Evolutionary conservation across 306 rosid genomes (phyloP), one percentile per base, ranked within the genome.

Genomic region (Vigna angularis): DNA sequence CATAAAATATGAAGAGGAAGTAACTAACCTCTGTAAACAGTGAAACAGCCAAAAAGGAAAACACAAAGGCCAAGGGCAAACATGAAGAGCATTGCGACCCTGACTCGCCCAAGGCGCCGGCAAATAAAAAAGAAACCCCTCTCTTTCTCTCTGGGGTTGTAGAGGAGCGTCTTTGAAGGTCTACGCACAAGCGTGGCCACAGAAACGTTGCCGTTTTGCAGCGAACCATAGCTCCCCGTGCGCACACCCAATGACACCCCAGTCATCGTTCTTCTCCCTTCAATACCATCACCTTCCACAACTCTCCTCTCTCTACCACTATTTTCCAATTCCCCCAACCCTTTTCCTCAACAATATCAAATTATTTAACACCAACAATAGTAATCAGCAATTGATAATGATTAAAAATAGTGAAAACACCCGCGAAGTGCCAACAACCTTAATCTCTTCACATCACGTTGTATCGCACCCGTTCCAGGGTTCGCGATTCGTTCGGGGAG

Each of bases 211-310:
- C 90, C 92, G 79, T 89, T 94, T 80, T 86, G 97, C 87, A 92
- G 83, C 71, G 93, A 77, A 70, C 91, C 95, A 82, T 82, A 80
- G 84, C 98, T 92, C 69, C 88, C 90, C 8, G 97, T 87, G 52
- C 98, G 93, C 62, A 86, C 81, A 85, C 97, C 98, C 86, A 91
- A 89, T 89, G 96, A 87, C 93, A 87, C 93, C 87, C 98, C 97
- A 76, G 79, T 90, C 98, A 92, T 91, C 83, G 81, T 36, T 36
- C 42, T 82, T 87, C 84, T 85, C 80, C 82, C 85, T 91, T 87
- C 86, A 86, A 82, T 77, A 76, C 24, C 76, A 52, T 78, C 81
- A 59, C 73, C 83, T 78, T 67, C 91, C 97, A 94, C 90, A 85
- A 74, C 18, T 11, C 61, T 3, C 63, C 15, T 3, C 14, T 45